phyloP scores from a whole-genome alignment of 441 rosid genomes.

The Dalechampia spathulata region DNA sequence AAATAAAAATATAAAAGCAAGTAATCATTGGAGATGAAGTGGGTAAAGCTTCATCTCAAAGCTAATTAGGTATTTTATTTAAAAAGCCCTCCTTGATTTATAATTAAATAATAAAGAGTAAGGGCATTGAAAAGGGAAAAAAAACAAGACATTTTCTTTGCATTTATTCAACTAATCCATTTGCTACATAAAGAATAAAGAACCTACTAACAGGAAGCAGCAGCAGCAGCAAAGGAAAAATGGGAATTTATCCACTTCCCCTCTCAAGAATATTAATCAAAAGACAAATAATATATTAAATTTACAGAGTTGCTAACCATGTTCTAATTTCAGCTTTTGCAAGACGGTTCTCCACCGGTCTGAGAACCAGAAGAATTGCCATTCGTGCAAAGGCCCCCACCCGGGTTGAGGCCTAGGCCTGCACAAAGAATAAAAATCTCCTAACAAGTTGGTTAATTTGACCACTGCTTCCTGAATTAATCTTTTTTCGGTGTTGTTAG shows the following conservation, averaged over 20 bases:
- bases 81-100: too few relatives aligned
- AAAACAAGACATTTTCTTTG: conserved; percentile 17
- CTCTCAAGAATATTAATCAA: conserved; percentile 12
- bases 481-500: conserved; percentile 43
- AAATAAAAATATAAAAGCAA: too few relatives aligned
- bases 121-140: too few relatives aligned
- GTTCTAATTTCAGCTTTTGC: conserved; percentile 30
- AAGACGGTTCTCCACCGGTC: conserved; percentile 40
- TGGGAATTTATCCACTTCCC: conserved; percentile 30
- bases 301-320: conserved; percentile 32
- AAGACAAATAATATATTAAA: too few relatives aligned
- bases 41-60: too few relatives aligned
- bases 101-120: too few relatives aligned
- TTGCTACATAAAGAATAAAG: conserved; percentile 48
- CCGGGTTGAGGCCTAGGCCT: conserved; percentile 39
- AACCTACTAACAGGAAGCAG: conserved; percentile 43
- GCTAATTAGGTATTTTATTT: too few relatives aligned
- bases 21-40: too few relatives aligned
- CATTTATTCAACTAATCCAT: conserved; percentile 29
- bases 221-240: conserved; percentile 18
- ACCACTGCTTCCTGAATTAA: conserved; percentile 44
- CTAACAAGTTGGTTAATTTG: conserved; percentile 42
- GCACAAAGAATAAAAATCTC: conserved; percentile 63
- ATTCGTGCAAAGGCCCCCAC: conserved; percentile 35
- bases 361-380: conserved; percentile 56